A percentile compares a stretch with the other conserved stretches of the same genome.
phyloP scores from a whole-genome alignment of 768 basidiomycete genomes.

The Leccinellum albellum region DNA sequence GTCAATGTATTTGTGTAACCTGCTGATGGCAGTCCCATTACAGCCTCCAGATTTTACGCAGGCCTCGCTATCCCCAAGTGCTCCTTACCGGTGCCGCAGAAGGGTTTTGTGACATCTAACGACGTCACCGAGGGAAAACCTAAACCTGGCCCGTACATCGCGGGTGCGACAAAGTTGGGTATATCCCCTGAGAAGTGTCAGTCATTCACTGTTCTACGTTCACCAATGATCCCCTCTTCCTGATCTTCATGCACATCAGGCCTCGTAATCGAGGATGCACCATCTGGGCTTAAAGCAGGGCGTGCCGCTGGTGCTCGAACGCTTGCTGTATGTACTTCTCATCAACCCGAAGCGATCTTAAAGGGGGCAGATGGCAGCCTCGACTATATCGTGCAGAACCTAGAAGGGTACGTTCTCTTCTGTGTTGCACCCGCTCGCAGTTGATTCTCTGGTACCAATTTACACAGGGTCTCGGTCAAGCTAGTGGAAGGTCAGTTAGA shows the following conservation, averaged over 20 bases:
- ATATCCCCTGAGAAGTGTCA: slow-evolving; percentile 56
- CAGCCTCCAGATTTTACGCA: slow-evolving; percentile 75
- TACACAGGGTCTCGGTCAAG: slow-evolving; percentile 18
- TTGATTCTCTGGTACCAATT: neutral
- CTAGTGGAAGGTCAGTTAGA: slow-evolving; percentile 21
- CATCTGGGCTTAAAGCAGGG: slow-evolving; percentile 75
- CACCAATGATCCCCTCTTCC: neutral
- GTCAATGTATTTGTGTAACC: neutral
- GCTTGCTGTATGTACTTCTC: slow-evolving; percentile 83
- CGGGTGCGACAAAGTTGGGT: slow-evolving; percentile 58
- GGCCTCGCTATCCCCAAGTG: slow-evolving; percentile 62
- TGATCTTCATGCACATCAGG: slow-evolving; percentile 38
- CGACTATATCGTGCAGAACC: slow-evolving; percentile 65
- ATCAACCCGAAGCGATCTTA: slow-evolving; percentile 49
- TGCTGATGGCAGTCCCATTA: neutral
- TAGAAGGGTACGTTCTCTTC: slow-evolving; percentile 51
- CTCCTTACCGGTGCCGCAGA: slow-evolving; percentile 53
- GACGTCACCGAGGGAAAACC: slow-evolving; percentile 71
- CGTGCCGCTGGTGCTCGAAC: slow-evolving; percentile 71
- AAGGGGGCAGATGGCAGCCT: slow-evolving; percentile 39
- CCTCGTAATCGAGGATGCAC: slow-evolving; percentile 87
- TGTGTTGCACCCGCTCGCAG: neutral
- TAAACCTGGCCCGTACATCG: slow-evolving; percentile 83
- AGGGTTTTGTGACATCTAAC: slow-evolving; percentile 69
- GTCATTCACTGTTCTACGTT: slow-evolving; percentile 12